phyloP scores from a whole-genome alignment of 2,329 filamentous ascomycete genomes.

The Exophiala aquamarina region DNA sequence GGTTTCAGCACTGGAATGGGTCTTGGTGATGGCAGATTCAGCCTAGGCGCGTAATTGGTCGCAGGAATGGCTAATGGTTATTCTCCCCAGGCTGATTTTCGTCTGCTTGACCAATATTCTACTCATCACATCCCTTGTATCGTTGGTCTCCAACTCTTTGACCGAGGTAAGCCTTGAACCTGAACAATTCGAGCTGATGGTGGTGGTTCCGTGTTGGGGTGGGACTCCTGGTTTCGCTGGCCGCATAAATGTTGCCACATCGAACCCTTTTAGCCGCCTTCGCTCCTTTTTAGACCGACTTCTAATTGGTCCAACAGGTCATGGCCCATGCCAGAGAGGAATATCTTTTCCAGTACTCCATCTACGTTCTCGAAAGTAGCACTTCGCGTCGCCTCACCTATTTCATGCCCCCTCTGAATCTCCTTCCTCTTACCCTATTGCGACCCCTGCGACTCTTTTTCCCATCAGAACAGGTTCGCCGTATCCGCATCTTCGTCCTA shows the following conservation, averaged over 20 bases:
- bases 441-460: slow-evolving; percentile 59
- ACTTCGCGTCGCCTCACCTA: slow-evolving; percentile 48
- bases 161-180: slow-evolving; percentile 47
- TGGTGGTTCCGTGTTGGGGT: background rate
- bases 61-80: slow-evolving; percentile 14
- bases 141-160: slow-evolving; percentile 58
- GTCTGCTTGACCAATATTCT: slow-evolving; percentile 62
- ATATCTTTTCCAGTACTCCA: slow-evolving; percentile 56
- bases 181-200: background rate
- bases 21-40: background rate
- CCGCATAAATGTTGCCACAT: slow-evolving; percentile 12
- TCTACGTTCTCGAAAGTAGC: slow-evolving; percentile 46
- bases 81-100: slow-evolving; percentile 52
- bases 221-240: slow-evolving; percentile 8
- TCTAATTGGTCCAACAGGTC: slow-evolving; percentile 43
- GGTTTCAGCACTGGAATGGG: too few relatives aligned
- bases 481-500: slow-evolving; percentile 58
- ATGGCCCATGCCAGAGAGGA: slow-evolving; percentile 62
- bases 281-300: background rate
- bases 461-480: slow-evolving; percentile 54
- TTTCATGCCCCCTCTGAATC: slow-evolving; percentile 54
- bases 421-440: slow-evolving; percentile 57
- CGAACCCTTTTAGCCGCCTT: background rate
- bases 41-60: slow-evolving; percentile 7
- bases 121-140: slow-evolving; percentile 60